Evolutionary conservation across 1,284 basidiomycete species (phyloP), one percentile per base, ranked within the genome.

Genomic region (Ceratobasidium sp.): DNA sequence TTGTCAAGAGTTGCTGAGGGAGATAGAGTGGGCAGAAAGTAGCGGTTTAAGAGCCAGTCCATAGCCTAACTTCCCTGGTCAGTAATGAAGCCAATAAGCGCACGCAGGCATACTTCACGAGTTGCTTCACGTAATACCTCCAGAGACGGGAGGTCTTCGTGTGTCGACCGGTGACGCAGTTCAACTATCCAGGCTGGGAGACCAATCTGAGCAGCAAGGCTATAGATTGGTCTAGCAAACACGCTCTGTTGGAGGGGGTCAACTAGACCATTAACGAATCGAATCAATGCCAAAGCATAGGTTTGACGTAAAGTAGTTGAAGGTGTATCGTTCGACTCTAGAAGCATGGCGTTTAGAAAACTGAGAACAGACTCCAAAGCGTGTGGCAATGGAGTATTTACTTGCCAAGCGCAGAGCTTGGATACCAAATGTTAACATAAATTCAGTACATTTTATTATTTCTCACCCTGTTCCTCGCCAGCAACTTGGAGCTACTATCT

Each of bases 201-300:
- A 0, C 93, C 94, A 33, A 99, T 90, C 80, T 96, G 93, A 2
- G 90, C 88, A 0, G 98, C 97, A 79, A 99, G 95, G 42, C 93
- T 91, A 0, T 94, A 92, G 82, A 99, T 98, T 0, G 97, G 94
- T 55, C 96, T 90, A 3, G 97, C 98, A 83, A 93, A 97, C 58
- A 88, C 88, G 44, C 96, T 95, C 2, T 92, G 90, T 83, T 99
- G 97, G 23, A 98, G 88, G 18, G 97, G 96, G 84, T 99, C 97
- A 5, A 98, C 97, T 61, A 98, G 89, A 1, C 95, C 95, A 82
- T 99, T 99, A 81, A 99, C 96, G 81, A 99, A 92, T 23, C 97
- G 89, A 80, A 97, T 93, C 83, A 97, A 88, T 0, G 95, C 92
- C 42, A 93, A 88, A 9, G 93, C 91, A 84, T 97, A 91, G 82